Base-by-base conservation (phyloP, 2,329 filamentous ascomycete genomes). In the Ascochyta fabae region DNA sequence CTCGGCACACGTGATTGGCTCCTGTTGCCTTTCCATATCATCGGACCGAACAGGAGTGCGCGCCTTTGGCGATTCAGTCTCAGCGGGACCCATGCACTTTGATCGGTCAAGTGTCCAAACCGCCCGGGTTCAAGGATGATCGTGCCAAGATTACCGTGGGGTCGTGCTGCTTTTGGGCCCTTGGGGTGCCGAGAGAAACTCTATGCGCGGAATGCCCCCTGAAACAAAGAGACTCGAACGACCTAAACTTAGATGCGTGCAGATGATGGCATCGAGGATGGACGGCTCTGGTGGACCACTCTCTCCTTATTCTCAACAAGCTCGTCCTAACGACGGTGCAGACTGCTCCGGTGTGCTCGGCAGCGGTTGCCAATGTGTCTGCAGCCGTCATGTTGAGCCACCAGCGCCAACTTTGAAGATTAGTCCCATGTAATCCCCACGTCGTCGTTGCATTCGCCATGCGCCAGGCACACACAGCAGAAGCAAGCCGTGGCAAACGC, bases 301-400 rank as follows among this genome's bases (percentile, higher is more conserved):
- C 36, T 41, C 46, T 58, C 42, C 56, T 55, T 55, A 22, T 45
- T 51, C 15, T 48, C 42, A 49, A 59, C 39, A 59, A 56, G 57
- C 57, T 56, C 45, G 27, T 29, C 40, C 19, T 31, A 49, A 42
- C 24, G 38, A 26, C n/a, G 19, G 29, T 26, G 27, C 39, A 42
- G 16, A 39, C 19, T 42, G 27, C 44, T 36, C 38, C n/a, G 40
- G 48, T 31, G 22, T 39, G 42, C 48, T 52, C 45, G 57, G 49
- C 56, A 48, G 49, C 53, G 35, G 56, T 49, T 56, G 57, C 41
- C 53, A 57, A 59, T 61, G 51, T 55, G 55, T 53, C 45, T 38
- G 24, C 41, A 56, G 41, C n/a, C n/a, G 31, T 34, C 31, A 42
- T 53, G 55, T 58, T 48, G 52, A 50, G 56, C 58, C 49, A 56